A percentile compares a stretch with the other conserved stretches of the same genome.
phyloP scores from a whole-genome alignment of 164 flowering plant species.

The Tetracentron sinense region DNA sequence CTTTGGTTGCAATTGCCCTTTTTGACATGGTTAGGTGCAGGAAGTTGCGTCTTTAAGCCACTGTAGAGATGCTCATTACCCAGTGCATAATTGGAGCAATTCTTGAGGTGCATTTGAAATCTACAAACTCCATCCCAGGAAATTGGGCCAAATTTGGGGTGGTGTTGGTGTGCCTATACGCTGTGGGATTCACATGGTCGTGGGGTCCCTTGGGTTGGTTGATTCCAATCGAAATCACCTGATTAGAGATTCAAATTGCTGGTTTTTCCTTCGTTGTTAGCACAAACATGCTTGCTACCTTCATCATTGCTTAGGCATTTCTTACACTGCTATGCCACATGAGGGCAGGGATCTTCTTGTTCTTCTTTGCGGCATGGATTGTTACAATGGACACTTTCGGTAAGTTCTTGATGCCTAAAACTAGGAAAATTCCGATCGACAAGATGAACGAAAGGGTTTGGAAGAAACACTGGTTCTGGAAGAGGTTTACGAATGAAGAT shows the following conservation, averaged over 20 bases:
- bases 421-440: conserved; percentile 40
- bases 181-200: conserved; percentile 38
- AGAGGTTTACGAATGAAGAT: conserved; percentile 20
- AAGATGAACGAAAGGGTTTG: conserved; percentile 32
- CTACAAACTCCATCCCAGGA: background rate
- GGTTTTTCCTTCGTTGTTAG: conserved; percentile 31
- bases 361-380: conserved; percentile 29
- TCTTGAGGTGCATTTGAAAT: conserved; percentile 14
- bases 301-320: conserved; percentile 38
- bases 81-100: conserved; percentile 25
- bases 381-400: conserved; percentile 17
- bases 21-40: conserved; percentile 27
- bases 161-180: conserved; percentile 23
- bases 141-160: conserved; percentile 6
- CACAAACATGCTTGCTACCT: conserved; percentile 42
- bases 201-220: conserved; percentile 46
- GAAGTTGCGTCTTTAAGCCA: conserved; percentile 16
- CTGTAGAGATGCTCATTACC: conserved; percentile 21
- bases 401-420: conserved; percentile 28
- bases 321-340: conserved; percentile 34
- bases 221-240: conserved; percentile 34
- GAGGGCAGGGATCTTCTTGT: conserved; percentile 22
- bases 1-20: conserved; percentile 12
- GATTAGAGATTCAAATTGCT: conserved; percentile 32
- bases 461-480: conserved; percentile 44